phyloP scores from a whole-genome alignment of 2,329 filamentous ascomycete genomes.

The Niveomyces coronatus region DNA sequence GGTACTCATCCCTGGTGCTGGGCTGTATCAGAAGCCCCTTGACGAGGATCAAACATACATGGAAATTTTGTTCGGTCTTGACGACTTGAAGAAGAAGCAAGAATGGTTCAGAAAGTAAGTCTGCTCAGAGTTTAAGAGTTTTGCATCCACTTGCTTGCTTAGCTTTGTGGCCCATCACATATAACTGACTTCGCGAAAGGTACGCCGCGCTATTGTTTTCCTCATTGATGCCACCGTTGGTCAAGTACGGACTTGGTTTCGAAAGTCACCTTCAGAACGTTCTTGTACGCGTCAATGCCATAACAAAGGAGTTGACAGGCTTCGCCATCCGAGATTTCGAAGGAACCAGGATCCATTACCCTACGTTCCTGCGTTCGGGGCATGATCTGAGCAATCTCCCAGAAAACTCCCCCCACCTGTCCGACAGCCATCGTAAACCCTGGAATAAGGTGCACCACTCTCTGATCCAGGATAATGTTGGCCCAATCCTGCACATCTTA shows the following conservation, averaged over 20 bases:
- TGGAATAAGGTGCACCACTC: constrained; percentile 1
- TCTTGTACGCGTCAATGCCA: neutral
- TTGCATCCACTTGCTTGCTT: too few species aligned
- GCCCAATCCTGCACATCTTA: neutral
- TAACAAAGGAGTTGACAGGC: neutral
- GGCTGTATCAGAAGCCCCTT: neutral
- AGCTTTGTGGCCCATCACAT: neutral
- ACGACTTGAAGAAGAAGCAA: neutral
- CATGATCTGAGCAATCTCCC: neutral
- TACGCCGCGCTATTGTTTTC: neutral
- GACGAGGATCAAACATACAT: neutral
- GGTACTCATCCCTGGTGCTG: neutral
- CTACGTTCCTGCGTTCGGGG: neutral
- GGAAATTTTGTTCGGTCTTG: neutral
- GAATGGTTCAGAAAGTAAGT: constrained; percentile 2
- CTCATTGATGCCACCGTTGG: neutral
- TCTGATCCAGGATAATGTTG: neutral
- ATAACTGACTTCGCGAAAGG: neutral
- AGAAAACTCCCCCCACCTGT: neutral
- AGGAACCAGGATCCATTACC: neutral
- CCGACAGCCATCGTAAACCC: neutral
- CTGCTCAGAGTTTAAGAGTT: neutral
- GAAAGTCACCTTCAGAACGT: constrained; percentile 1
- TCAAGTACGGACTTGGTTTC: neutral
- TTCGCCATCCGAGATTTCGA: neutral